These are phyloP conservation scores for Phytophthora constricta DNA, from an alignment of 352 stramenopile genomes.

Conservation along the genomic window DNA sequence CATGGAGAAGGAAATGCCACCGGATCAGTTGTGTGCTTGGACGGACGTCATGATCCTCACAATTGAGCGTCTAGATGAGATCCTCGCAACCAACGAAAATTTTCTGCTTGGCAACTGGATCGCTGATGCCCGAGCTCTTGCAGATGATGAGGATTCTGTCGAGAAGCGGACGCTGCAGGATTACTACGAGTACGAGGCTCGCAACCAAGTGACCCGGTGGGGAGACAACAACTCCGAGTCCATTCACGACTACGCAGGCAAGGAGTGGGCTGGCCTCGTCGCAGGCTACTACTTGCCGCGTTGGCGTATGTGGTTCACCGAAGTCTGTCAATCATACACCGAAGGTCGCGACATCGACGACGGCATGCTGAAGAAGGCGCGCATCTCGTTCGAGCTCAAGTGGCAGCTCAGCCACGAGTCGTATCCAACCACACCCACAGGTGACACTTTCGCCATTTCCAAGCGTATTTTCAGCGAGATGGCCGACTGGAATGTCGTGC, in stretches of 20 bases:
- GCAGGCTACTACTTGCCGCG: conserved; percentile 72
- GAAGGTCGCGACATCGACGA: conserved; percentile 65
- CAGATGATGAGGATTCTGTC: conserved; percentile 22
- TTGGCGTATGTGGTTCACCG: conserved; percentile 76
- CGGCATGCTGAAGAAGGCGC: conserved; percentile 46
- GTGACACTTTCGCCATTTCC: conserved; percentile 59
- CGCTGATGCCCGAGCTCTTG: conserved; percentile 59
- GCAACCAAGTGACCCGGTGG: conserved; percentile 84
- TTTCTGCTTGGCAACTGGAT: conserved; percentile 82
- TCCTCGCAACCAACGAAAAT: conserved; percentile 69
- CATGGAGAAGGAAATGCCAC: conserved; percentile 29
- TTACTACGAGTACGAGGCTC: conserved; percentile 86
- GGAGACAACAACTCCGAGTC: conserved; percentile 78
- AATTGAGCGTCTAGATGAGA: conserved; percentile 65
- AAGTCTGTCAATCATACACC: conserved; percentile 73
- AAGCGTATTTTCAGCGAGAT: conserved; percentile 66
- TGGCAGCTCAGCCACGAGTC: conserved; percentile 69
- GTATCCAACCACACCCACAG: conserved; percentile 54
- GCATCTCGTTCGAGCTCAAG: conserved; percentile 73
- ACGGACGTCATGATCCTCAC: conserved; percentile 56
- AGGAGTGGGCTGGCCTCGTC: conserved; percentile 79
- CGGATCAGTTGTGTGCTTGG: conserved; percentile 44
- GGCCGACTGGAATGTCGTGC: conserved; percentile 16
- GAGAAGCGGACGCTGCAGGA: conserved; percentile 31
- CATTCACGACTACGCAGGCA: conserved; percentile 79